Conservation (phyloP, 78 protist species). For the Tieghemostelium lacteum region DNA sequence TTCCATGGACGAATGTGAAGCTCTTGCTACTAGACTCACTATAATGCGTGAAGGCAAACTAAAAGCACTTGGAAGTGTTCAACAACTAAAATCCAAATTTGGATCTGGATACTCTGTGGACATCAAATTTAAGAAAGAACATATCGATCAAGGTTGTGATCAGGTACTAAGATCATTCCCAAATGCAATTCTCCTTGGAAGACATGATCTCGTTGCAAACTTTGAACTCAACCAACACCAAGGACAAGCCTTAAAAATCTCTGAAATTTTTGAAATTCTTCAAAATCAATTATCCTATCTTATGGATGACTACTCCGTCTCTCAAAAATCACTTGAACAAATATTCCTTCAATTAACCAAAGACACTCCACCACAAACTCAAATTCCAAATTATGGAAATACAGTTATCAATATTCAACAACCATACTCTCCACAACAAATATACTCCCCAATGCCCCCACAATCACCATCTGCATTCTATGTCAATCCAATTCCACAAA, state of each 20-base stretch:
- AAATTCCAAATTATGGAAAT: neutral
- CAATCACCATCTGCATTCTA: too few relatives aligned
- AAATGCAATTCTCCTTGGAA: neutral
- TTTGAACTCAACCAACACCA: constrained; percentile 8
- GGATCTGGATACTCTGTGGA: constrained; percentile 36
- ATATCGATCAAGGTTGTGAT: constrained; percentile 12
- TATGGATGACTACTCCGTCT: constrained; percentile 28
- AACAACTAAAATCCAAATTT: constrained; percentile 17
- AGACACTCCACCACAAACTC: neutral
- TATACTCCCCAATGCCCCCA: too few relatives aligned
- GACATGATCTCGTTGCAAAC: constrained; percentile 14
- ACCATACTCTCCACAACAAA: too few relatives aligned
- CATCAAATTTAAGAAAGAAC: constrained; percentile 15
- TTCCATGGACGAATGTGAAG: constrained; percentile 83
- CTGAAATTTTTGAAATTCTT: constrained; percentile 2
- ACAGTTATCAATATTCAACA: too few relatives aligned
- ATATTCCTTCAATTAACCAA: constrained; percentile 29
- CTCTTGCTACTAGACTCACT: neutral
- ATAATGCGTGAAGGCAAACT: constrained; percentile 76
- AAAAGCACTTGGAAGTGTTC: constrained; percentile 73
- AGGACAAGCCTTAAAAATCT: neutral
- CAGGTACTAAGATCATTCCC: neutral
- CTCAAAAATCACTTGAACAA: constrained; percentile 32
- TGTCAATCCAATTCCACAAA: too few relatives aligned
- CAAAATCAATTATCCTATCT: neutral